Conservation (phyloP, 2,329 filamentous ascomycete species). For the Hymenoscyphus albidus region DNA sequence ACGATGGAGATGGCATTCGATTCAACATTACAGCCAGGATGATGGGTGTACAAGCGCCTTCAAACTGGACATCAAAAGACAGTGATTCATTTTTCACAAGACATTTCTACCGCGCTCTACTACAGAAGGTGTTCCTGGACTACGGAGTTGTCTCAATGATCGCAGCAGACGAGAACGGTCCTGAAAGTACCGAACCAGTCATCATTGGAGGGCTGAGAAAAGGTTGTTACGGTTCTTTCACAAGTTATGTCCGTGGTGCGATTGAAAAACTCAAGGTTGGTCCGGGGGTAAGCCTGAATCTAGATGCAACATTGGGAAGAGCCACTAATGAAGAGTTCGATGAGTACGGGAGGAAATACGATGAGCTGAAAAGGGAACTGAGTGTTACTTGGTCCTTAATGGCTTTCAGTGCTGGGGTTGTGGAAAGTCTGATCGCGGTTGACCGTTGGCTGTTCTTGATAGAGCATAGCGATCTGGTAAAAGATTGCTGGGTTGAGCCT, state of each 20-base stretch:
- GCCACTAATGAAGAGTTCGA: slow-evolving; percentile 74
- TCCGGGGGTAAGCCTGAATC: slow-evolving; percentile 54
- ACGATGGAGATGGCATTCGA: slow-evolving; percentile 61
- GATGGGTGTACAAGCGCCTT: slow-evolving; percentile 95
- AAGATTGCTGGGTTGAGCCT: slow-evolving; percentile 82
- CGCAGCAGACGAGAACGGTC: slow-evolving; percentile 13
- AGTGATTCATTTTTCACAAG: slow-evolving; percentile 86
- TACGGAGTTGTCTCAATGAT: slow-evolving; percentile 66
- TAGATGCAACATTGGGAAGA: slow-evolving; percentile 60
- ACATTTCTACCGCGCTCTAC: slow-evolving; percentile 85
- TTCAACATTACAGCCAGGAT: slow-evolving; percentile 95
- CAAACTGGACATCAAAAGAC: slow-evolving; percentile 81
- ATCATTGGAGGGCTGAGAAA: slow-evolving; percentile 85
- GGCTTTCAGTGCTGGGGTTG: slow-evolving; percentile 87
- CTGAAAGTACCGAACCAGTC: slow-evolving; percentile 66
- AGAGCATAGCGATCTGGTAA: slow-evolving; percentile 68
- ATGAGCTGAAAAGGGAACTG: slow-evolving; percentile 69
- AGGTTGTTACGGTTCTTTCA: slow-evolving; percentile 70
- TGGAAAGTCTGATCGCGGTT: slow-evolving; percentile 84
- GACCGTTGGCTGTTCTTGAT: slow-evolving; percentile 85
- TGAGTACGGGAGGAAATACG: slow-evolving; percentile 63
- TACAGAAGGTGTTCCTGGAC: slow-evolving; percentile 92
- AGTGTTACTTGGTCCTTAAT: slow-evolving; percentile 90
- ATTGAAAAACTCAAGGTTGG: slow-evolving; percentile 67
- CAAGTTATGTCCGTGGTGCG: slow-evolving; percentile 75